Conservation (phyloP, 2,329 filamentous ascomycete genomes). For the Ophiostoma triangulosporum region DNA sequence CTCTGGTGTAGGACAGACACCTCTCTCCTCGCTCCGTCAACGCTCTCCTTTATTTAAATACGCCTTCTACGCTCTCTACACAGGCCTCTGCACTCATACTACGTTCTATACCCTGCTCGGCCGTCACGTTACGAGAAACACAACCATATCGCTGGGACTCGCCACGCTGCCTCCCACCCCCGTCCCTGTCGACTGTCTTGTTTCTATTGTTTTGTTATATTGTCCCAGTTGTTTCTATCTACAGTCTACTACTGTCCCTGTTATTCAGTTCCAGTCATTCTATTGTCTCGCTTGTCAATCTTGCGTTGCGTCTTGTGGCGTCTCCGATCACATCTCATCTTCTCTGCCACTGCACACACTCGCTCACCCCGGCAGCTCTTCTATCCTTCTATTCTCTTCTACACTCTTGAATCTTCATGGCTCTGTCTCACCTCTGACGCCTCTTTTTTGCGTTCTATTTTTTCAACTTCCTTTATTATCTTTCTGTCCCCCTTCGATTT, state of each 20-base stretch:
- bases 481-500: not conserved
- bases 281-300: not conserved
- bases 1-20: not conserved
- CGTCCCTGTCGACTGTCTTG: not conserved
- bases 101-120: not conserved
- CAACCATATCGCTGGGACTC: not conserved
- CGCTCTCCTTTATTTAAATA: too few relatives aligned
- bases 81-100: not conserved
- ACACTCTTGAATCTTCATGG: not conserved
- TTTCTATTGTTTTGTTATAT: not conserved
- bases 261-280: not conserved
- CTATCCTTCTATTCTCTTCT: not conserved
- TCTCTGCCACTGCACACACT: not conserved
- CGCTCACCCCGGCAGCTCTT: not conserved
- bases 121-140: not conserved
- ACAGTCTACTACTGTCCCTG: not conserved
- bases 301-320: constrained; percentile 3
- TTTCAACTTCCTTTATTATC: constrained; percentile 8
- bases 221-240: not conserved
- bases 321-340: not conserved
- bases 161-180: not conserved
- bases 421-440: not conserved
- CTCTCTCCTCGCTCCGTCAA: not conserved
- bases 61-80: not conserved
- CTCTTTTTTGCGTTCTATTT: not conserved